Evolutionary conservation across 2,329 filamentous ascomycete species (phyloP).

Genomic region (Paecilomyces fulvus): DNA sequence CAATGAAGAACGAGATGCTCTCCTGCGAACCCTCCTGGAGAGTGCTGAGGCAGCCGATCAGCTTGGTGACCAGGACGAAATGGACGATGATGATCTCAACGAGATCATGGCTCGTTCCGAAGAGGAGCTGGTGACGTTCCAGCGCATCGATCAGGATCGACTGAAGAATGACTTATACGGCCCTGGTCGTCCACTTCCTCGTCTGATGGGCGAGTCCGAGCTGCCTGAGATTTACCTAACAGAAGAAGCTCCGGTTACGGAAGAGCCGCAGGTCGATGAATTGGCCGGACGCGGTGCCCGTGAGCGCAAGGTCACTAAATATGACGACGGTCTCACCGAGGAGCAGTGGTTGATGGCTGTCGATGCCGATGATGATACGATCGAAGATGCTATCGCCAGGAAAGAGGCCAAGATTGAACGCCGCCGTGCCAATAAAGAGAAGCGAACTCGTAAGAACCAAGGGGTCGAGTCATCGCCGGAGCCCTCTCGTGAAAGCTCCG

Average conservation of each 20-base stretch:
- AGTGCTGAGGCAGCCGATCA: slow-evolving; percentile 59
- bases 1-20: slow-evolving; percentile 93
- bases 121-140: slow-evolving; percentile 67
- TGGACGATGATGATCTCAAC: slow-evolving; percentile 97
- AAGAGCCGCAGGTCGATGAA: slow-evolving; percentile 61
- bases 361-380: slow-evolving; percentile 89
- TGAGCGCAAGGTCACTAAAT: slow-evolving; percentile 88
- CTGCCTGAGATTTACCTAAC: slow-evolving; percentile 89
- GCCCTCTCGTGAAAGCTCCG: slow-evolving; percentile 73
- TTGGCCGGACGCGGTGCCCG: slow-evolving; percentile 79
- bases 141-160: slow-evolving; percentile 72
- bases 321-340: slow-evolving; percentile 95
- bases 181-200: slow-evolving; percentile 56
- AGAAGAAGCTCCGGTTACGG: slow-evolving; percentile 71
- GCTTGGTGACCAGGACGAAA: slow-evolving; percentile 85
- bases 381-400: slow-evolving; percentile 84
- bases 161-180: slow-evolving; percentile 62
- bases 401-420: slow-evolving; percentile 80
- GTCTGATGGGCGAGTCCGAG: slow-evolving; percentile 79
- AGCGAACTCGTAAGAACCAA: slow-evolving; percentile 40
- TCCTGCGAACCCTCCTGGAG: slow-evolving; percentile 88
- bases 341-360: slow-evolving; percentile 99
- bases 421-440: slow-evolving; percentile 66
- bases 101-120: slow-evolving; percentile 86
- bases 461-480: slow-evolving; percentile 63